Percentiles rank a stretch among this genome's conserved stretches.
phyloP scores from a whole-genome alignment of 805 yeast species.

The Saccharomycopsis capsularis region DNA sequence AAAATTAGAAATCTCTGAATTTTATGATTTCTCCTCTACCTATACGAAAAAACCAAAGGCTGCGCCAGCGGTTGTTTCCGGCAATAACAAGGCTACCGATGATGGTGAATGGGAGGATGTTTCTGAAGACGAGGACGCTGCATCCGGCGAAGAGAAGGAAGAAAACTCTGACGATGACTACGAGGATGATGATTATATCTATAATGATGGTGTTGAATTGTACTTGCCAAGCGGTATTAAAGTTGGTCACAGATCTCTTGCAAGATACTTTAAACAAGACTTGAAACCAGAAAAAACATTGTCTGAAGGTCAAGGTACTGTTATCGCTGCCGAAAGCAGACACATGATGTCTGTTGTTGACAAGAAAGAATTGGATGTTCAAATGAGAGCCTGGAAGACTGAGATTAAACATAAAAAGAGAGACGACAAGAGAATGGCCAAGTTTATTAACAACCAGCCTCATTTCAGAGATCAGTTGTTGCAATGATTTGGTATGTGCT shows the following conservation, averaged over 20 bases:
- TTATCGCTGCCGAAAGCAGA: slow-evolving; percentile 79
- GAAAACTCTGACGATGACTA: slow-evolving; percentile 26
- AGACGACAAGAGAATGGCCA: slow-evolving; percentile 55
- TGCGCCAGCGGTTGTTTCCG: slow-evolving; percentile 32
- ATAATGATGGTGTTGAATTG: slow-evolving; percentile 60
- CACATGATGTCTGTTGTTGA: slow-evolving; percentile 32
- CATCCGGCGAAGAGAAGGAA: slow-evolving; percentile 27
- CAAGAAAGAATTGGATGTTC: slow-evolving; percentile 40
- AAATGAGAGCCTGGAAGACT: slow-evolving; percentile 66
- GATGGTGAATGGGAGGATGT: slow-evolving; percentile 34
- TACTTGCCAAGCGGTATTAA: slow-evolving; percentile 77
- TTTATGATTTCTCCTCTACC: slow-evolving; percentile 79
- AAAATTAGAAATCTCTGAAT: slow-evolving; percentile 80
- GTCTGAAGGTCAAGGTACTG: slow-evolving; percentile 77
- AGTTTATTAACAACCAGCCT: slow-evolving; percentile 79
- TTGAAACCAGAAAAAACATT: slow-evolving; percentile 49
- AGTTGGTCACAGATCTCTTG: slow-evolving; percentile 81
- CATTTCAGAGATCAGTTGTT: slow-evolving; percentile 79
- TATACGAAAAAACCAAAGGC: slow-evolving; percentile 33
- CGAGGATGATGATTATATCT: slow-evolving; percentile 36
- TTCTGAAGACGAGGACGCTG: slow-evolving; percentile 30
- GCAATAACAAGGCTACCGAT: slow-evolving; percentile 30
- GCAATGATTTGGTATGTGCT: slow-evolving; percentile 27
- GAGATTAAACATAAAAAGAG: slow-evolving; percentile 45
- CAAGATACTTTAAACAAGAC: slow-evolving; percentile 73